phyloP scores from a whole-genome alignment of 2,329 filamentous ascomycete species.

The Lasiodiplodia theobromae region DNA sequence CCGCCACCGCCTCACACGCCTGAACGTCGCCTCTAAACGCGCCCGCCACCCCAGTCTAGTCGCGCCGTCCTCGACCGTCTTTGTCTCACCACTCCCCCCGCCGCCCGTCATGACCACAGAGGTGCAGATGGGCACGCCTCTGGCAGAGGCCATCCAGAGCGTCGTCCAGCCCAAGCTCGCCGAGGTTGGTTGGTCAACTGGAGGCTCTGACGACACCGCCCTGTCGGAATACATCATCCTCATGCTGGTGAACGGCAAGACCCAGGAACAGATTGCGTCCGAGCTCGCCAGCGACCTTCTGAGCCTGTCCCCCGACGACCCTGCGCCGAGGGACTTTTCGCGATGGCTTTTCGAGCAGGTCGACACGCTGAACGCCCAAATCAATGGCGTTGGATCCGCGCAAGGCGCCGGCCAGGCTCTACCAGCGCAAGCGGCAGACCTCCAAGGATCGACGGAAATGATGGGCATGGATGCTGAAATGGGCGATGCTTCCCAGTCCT shows the following conservation, averaged over 20 bases:
- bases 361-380: conserved; percentile 68
- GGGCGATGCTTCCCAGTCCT: conserved; percentile 60
- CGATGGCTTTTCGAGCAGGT: conserved; percentile 94
- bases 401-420: conserved; percentile 31
- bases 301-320: conserved; percentile 80
- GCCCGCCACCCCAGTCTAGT: conserved; percentile 20
- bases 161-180: conserved; percentile 90
- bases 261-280: conserved; percentile 83
- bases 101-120: conserved; percentile 74
- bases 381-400: conserved; percentile 60
- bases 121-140: conserved; percentile 76
- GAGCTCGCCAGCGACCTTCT: conserved; percentile 91
- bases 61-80: conserved; percentile 30
- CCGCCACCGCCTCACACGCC: conserved; percentile 20
- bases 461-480: conserved; percentile 70
- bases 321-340: conserved; percentile 82
- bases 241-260: conserved; percentile 96
- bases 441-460: conserved; percentile 6
- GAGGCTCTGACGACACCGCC: conserved; percentile 79
- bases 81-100: not conserved
- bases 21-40: conserved; percentile 11
- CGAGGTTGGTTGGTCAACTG: conserved; percentile 90
- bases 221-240: conserved; percentile 96
- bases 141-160: conserved; percentile 82
- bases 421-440: conserved; percentile 23